Percentiles rank a stretch among this genome's conserved stretches.
phyloP scores from a whole-genome alignment of 768 basidiomycete species.

The Kwoniella sp. region DNA sequence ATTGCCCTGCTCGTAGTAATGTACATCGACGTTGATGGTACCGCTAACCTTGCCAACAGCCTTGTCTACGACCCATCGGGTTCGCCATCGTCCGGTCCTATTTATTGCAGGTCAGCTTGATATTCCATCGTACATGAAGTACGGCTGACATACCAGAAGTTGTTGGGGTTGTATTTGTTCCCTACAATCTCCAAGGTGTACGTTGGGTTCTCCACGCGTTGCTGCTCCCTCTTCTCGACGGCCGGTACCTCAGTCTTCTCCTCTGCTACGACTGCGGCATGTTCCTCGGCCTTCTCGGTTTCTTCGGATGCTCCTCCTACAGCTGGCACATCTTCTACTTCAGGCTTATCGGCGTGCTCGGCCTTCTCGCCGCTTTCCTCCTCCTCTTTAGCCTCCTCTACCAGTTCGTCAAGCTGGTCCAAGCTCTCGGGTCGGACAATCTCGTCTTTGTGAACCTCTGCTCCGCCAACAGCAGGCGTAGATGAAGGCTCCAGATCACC shows the following conservation, averaged over 20 bases:
- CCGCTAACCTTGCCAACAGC: constrained; percentile 68
- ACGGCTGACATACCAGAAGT: constrained; percentile 71
- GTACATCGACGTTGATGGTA: constrained; percentile 77
- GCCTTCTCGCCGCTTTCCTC: constrained; percentile 24
- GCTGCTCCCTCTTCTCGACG: constrained; percentile 22
- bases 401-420: constrained; percentile 35
- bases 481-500: constrained; percentile 39
- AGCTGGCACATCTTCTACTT: constrained; percentile 2
- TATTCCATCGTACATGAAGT: background rate
- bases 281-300: constrained; percentile 6
- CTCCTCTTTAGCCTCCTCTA: constrained; percentile 34
- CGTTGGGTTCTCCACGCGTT: constrained; percentile 39
- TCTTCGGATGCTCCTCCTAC: constrained; percentile 6
- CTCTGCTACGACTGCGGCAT: constrained; percentile 9
- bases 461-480: constrained; percentile 34
- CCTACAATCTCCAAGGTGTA: constrained; percentile 78
- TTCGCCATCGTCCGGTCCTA: constrained; percentile 96
- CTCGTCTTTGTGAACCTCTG: constrained; percentile 30
- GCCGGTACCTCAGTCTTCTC: background rate
- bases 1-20: constrained; percentile 98
- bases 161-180: constrained; percentile 90
- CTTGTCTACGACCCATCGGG: constrained; percentile 75
- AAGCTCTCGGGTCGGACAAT: constrained; percentile 34
- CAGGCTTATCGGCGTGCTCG: constrained; percentile 8
- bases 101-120: no score